These are phyloP conservation scores for Aureobasidium mangrovei DNA, from an alignment of 2,329 filamentous ascomycete species.

Conservation along the genomic window DNA sequence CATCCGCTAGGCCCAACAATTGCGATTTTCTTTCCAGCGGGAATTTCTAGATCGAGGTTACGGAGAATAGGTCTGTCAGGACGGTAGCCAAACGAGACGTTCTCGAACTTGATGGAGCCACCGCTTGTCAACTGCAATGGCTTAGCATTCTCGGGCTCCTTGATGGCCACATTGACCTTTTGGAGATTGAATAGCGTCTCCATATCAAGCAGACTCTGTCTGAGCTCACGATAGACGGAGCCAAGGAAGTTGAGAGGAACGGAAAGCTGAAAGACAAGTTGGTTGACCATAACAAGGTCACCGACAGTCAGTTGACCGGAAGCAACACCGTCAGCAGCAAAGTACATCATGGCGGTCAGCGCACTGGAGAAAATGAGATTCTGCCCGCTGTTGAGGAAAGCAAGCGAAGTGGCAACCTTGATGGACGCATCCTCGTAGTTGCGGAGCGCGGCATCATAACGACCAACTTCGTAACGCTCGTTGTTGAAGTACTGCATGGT, in stretches of 20 bases:
- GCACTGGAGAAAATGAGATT: slow-evolving; percentile 96
- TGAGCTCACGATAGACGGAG: slow-evolving; percentile 92
- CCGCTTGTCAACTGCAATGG: slow-evolving; percentile 68
- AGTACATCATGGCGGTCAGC: slow-evolving; percentile 95
- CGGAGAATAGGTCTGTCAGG: slow-evolving; percentile 77
- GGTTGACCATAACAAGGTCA: slow-evolving; percentile 97
- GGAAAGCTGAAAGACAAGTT: slow-evolving; percentile 94
- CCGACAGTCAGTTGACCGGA: slow-evolving; percentile 76
- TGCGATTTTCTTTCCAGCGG: slow-evolving; percentile 90
- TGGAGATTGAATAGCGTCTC: slow-evolving; percentile 96
- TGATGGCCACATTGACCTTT: slow-evolving; percentile 85
- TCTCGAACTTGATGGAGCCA: slow-evolving; percentile 88
- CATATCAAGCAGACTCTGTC: slow-evolving; percentile 95
- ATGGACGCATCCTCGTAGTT: slow-evolving; percentile 91
- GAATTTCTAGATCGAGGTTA: slow-evolving; percentile 79
- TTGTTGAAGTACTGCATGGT: slow-evolving; percentile 77
- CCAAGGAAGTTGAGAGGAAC: slow-evolving; percentile 96
- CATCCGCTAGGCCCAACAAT: slow-evolving; percentile 93
- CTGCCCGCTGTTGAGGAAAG: slow-evolving; percentile 88
- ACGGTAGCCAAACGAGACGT: slow-evolving; percentile 90
- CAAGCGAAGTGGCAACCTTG: slow-evolving; percentile 89
- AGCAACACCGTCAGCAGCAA: slow-evolving; percentile 83
- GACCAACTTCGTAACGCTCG: slow-evolving; percentile 82
- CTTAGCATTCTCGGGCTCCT: slow-evolving; percentile 65
- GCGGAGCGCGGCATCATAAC: slow-evolving; percentile 80